phyloP scores from a whole-genome alignment of 1,284 basidiomycete genomes.

The Ceratobasidium sp. region DNA sequence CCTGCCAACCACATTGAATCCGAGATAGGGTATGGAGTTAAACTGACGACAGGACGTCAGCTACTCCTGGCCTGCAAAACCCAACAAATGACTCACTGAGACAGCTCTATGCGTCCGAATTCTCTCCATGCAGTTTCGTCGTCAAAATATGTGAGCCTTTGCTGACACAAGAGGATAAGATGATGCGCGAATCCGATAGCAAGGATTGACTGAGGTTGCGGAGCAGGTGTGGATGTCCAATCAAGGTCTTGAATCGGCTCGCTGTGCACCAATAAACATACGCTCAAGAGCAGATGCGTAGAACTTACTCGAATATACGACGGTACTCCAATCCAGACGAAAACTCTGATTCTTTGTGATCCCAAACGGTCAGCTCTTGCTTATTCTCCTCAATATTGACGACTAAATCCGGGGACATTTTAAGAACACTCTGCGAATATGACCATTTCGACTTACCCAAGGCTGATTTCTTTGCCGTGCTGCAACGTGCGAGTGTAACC shows the following conservation, averaged over 20 bases:
- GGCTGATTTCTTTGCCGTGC: conserved; percentile 88
- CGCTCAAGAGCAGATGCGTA: not conserved
- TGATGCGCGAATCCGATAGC: conserved; percentile 83
- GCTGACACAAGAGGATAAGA: conserved; percentile 84
- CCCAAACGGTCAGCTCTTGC: conserved; percentile 90
- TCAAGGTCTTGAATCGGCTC: conserved; percentile 82
- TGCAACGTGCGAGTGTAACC: conserved; percentile 77
- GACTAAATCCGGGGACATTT: conserved; percentile 60
- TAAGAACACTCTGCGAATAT: conserved; percentile 21
- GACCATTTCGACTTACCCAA: conserved; percentile 59
- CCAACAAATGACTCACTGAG: conserved; percentile 63
- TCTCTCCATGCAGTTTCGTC: conserved; percentile 80
- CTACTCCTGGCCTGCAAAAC: too few species aligned
- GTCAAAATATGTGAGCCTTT: conserved; percentile 88
- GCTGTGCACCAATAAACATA: conserved; percentile 47
- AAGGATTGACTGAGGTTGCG: conserved; percentile 85
- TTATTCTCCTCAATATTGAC: conserved; percentile 59
- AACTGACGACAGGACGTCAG: conserved; percentile 53
- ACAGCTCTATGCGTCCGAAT: conserved; percentile 74
- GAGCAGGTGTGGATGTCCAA: conserved; percentile 79
- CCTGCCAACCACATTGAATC: conserved; percentile 88
- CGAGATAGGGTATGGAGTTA: conserved; percentile 77
- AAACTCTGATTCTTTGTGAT: conserved; percentile 93
- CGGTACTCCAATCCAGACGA: conserved; percentile 84
- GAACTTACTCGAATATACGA: conserved; percentile 64